Base-by-base conservation (phyloP, 2,329 filamentous ascomycete species). In the Cryoendolithus antarcticus region DNA sequence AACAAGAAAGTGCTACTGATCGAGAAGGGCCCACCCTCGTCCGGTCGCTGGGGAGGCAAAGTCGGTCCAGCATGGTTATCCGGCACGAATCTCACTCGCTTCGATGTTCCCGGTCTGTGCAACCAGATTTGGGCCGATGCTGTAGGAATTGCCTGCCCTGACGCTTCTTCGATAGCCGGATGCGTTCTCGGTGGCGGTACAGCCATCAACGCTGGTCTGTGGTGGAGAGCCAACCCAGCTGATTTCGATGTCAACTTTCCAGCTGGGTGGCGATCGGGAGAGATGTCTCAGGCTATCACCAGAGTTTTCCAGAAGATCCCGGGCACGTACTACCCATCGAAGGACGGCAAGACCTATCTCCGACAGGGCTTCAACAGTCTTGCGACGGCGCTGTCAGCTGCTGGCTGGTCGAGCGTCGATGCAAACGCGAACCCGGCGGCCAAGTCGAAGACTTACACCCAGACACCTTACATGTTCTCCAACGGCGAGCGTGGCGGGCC, bases 241-340 rank as follows among this genome's bases (percentile, higher is more conserved):
- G 82, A 86, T 53, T 86, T 80, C 65, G 77, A 86, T 54, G 68
- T 72, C 55, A 80, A 81, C 56, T 86, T 82, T 62, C 82, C 82
- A 0, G 46, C 62, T 1, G 81, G 80, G 21, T 86, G 82, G 82
- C 77, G 80, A 57, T 67, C 74, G n/a, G 55, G 62, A 3, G 78
- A 85, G 47, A 71, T 85, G 55, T 61, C 62, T 41, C 55, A 62
- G 15, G 73, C 80, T 1, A 73, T 77, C 6, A 61, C 70, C 21
- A 70, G 74, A 32, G 74, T 80, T 4, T 86, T 84, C 56, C 62
- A 65, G 24, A 71, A 79, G 10, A 85, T 84, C 44, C 79, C 79
- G 0, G 80, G 80, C 15, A 84, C 79, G 0, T 72, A 72, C 32
- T 62, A 65, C 31, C 80, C 82, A 1, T 84, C 79, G 0, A 63